Conservation (phyloP, 2,329 filamentous ascomycete species). For the Dactylonectria estremocensis region DNA sequence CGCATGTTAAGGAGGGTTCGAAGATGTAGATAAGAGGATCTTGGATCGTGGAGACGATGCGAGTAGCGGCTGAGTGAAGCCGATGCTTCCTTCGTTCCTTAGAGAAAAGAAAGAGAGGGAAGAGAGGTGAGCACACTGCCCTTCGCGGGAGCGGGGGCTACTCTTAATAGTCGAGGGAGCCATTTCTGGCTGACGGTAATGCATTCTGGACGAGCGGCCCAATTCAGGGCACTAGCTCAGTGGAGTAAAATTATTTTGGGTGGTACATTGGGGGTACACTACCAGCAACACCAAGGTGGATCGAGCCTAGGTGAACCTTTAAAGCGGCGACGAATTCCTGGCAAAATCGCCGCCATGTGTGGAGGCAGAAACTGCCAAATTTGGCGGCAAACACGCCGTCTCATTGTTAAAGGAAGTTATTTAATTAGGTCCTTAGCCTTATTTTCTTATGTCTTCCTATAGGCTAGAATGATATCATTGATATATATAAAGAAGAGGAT, state of each 20-base stretch:
- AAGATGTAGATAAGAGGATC: background rate
- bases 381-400: no score
- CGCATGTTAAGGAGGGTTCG: background rate
- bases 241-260: background rate
- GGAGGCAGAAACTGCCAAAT: no score
- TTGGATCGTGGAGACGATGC: background rate
- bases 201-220: background rate
- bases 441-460: no score
- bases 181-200: background rate
- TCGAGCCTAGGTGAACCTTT: no score
- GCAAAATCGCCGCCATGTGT: no score
- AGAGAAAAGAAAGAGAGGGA: background rate
- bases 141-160: background rate
- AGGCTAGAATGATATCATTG: no score
- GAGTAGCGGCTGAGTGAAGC: no score
- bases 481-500: no score
- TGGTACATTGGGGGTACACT: background rate
- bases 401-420: no score
- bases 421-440: no score
- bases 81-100: background rate
- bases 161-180: background rate
- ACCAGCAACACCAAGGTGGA: no score
- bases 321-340: no score
- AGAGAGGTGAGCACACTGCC: background rate
- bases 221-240: background rate